Base-by-base conservation (phyloP, 1,284 basidiomycete genomes). In the Ganoderma boninense region DNA sequence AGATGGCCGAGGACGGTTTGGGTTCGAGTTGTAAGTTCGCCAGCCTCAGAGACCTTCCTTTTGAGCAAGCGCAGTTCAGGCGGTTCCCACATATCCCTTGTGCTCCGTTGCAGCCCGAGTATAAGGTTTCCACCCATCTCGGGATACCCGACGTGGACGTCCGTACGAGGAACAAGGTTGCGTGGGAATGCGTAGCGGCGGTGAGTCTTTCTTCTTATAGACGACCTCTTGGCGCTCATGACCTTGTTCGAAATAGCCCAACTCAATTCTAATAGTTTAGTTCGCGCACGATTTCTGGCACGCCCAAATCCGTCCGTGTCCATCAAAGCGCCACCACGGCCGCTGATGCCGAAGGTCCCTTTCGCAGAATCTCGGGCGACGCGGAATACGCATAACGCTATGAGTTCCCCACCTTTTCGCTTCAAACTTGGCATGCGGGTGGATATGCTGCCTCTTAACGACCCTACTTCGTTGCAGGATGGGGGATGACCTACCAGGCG, bases 41-140 rank as follows among this genome's bases (percentile, higher is more conserved):
- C n/a, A 40, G 7, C 59, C 29, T 35, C 59, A 16, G 13, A n/a
- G 20, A 2, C 40, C 20, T 8, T 16, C 40, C 40, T 61, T 61
- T 61, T 40, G 40, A 61, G n/a, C 40, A n/a, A 61, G 35, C 13
- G 3, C 11, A 26, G 18, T n/a, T 20, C n/a, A 43, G 32, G 2
- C 8, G 6, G 26, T 59, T 59, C 32, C 11, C 57, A 42, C 60
- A 43, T 61, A 26, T 56, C 16, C 60, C 60, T 61, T 61, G 60
- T 42, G 23, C 40, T 23, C 40, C 23, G 35, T 42, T n/a, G 60
- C 16, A 16, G 40, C 26, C 54, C 38, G 23, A 6, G n/a, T 26
- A 61, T 20, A 61, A 40, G 20, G 60, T 61, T 40, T 61, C 60
- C 7, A 61, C 18, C 57, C 4, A 2, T 11, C 35, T 35, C 57